Evolutionary conservation across 2,329 filamentous ascomycete genomes (phyloP).

Genomic region (Cryphonectria japonica): DNA sequence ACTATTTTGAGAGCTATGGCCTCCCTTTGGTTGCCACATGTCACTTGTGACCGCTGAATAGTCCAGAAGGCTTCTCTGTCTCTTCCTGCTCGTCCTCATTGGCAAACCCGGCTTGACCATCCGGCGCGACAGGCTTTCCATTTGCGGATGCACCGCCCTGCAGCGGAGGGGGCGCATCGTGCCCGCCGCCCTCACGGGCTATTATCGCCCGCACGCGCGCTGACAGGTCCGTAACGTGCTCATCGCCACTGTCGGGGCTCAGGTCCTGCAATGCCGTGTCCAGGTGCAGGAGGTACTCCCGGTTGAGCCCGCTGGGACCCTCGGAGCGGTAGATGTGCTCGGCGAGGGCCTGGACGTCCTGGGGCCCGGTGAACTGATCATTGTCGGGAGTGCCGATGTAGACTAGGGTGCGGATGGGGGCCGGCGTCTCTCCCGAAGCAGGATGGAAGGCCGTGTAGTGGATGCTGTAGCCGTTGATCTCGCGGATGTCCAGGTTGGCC

Average conservation of each 20-base stretch:
- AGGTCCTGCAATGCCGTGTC: conserved; percentile 75
- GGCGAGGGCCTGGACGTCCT: conserved; percentile 77
- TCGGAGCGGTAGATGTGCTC: conserved; percentile 76
- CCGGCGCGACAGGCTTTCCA: conserved; percentile 8
- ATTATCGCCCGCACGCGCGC: conserved; percentile 69
- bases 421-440: not conserved
- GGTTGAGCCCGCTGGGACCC: conserved; percentile 87
- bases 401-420: conserved; percentile 41
- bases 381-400: conserved; percentile 96
- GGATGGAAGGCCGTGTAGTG: conserved; percentile 79
- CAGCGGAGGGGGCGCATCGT: not conserved
- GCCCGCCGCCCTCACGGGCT: conserved; percentile 32
- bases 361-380: conserved; percentile 85
- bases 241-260: conserved; percentile 76
- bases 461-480: conserved; percentile 96
- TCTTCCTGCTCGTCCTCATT: conserved; percentile 65
- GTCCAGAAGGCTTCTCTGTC: conserved; percentile 47
- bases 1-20: not conserved
- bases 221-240: conserved; percentile 83
- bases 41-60: not conserved
- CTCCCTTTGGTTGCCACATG: not conserved
- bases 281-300: conserved; percentile 83
- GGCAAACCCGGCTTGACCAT: conserved; percentile 41
- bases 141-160: conserved; percentile 29
- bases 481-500: conserved; percentile 88